Percentiles rank a stretch among this genome's conserved stretches.
phyloP scores from a whole-genome alignment of 495 filamentous ascomycete genomes.

The Penicillium turbatum region DNA sequence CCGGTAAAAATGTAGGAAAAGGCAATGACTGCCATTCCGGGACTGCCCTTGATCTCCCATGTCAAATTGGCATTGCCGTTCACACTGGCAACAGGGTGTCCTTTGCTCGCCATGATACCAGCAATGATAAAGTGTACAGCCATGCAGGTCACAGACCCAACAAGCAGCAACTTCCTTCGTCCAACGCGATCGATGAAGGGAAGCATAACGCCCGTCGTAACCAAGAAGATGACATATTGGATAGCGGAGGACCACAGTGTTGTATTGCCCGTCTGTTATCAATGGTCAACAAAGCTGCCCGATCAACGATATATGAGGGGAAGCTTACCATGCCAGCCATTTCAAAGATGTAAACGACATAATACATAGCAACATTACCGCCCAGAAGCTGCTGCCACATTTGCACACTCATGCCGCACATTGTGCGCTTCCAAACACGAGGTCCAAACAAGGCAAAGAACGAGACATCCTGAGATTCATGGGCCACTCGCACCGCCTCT shows the following conservation, averaged over 20 bases:
- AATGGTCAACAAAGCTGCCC: background rate
- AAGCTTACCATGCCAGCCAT: conserved; percentile 52
- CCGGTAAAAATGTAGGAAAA: conserved; percentile 76
- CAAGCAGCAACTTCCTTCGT: conserved; percentile 65
- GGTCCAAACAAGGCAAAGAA: conserved; percentile 55
- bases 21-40: conserved; percentile 69
- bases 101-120: conserved; percentile 43
- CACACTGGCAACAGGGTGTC: conserved; percentile 53
- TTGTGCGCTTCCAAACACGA: conserved; percentile 67
- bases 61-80: conserved; percentile 64
- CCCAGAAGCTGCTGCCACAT: conserved; percentile 68
- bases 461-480: conserved; percentile 50
- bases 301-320: background rate
- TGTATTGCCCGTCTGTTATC: conserved; percentile 51
- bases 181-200: conserved; percentile 72
- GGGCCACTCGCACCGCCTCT: conserved; percentile 49
- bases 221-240: conserved; percentile 72
- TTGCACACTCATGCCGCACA: conserved; percentile 64
- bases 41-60: conserved; percentile 54
- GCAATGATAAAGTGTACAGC: conserved; percentile 63
- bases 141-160: conserved; percentile 64
- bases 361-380: conserved; percentile 66
- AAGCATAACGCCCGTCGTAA: conserved; percentile 63
- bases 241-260: conserved; percentile 64
- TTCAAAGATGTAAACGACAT: conserved; percentile 66